Percentiles rank a stretch among this genome's conserved stretches.
Evolutionary conservation across 768 basidiomycete genomes (phyloP).

Genomic region (Lyophyllum shimeji): DNA sequence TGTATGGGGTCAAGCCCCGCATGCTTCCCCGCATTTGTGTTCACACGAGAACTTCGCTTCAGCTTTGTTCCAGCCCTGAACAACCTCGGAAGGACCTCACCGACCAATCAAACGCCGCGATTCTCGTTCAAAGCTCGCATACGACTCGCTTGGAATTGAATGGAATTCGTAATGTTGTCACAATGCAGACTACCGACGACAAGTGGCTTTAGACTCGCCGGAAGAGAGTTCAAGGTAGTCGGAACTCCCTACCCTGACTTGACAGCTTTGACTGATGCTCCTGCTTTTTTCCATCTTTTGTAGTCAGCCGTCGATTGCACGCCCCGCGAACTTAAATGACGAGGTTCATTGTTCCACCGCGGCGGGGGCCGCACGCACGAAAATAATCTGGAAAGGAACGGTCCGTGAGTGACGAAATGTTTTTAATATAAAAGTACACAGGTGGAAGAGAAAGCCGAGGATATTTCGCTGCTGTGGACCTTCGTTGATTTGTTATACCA

Average conservation of each 20-base stretch:
- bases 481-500: background rate
- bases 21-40: background rate
- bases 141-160: conserved; percentile 2
- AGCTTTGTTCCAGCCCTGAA: background rate
- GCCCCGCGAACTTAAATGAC: background rate
- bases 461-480: background rate
- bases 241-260: background rate
- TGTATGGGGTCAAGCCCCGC: background rate
- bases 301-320: background rate
- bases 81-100: conserved; percentile 9
- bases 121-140: conserved; percentile 1
- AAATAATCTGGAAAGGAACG: background rate
- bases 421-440: background rate
- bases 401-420: background rate
- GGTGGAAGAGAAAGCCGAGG: background rate
- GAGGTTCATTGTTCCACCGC: background rate
- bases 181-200: background rate
- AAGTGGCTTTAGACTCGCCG: background rate
- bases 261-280: background rate
- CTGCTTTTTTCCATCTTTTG: background rate
- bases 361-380: background rate
- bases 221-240: background rate
- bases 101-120: background rate
- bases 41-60: background rate
- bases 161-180: conserved; percentile 3